phyloP scores from a whole-genome alignment of 768 basidiomycete genomes.

The Auriscalpium vulgare region DNA sequence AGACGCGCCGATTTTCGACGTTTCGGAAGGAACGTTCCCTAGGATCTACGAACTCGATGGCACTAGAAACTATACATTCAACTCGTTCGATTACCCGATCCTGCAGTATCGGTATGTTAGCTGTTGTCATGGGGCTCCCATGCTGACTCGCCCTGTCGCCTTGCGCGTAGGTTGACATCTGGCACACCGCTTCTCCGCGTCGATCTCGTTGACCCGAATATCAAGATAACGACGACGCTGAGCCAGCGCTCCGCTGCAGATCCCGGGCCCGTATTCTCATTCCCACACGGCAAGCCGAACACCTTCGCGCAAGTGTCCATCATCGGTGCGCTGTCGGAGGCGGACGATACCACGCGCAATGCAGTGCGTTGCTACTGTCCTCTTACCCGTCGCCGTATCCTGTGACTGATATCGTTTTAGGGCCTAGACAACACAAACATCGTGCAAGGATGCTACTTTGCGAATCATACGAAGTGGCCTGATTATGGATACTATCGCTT shows the following conservation, averaged over 20 bases:
- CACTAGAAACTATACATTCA: conserved; percentile 26
- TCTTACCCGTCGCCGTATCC: conserved; percentile 7
- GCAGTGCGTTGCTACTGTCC: conserved; percentile 18
- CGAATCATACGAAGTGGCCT: too few relatives aligned
- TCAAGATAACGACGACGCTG: conserved; percentile 34
- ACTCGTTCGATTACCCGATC: conserved; percentile 30
- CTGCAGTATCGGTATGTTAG: too few relatives aligned
- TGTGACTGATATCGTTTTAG: too few relatives aligned
- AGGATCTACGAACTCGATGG: conserved; percentile 12
- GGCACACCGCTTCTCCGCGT: conserved; percentile 39
- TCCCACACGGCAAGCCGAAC: conserved; percentile 28
- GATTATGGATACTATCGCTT: too few relatives aligned
- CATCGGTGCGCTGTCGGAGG: conserved; percentile 41
- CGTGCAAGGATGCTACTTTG: too few relatives aligned
- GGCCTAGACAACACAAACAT: too few relatives aligned
- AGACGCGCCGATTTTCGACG: conserved; percentile 43
- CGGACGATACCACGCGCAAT: conserved; percentile 41
- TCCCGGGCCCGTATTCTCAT: conserved; percentile 24
- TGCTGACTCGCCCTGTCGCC: not conserved
- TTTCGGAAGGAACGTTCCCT: conserved; percentile 42
- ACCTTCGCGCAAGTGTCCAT: conserved; percentile 30
- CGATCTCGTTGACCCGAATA: conserved; percentile 40
- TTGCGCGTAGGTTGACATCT: conserved; percentile 30
- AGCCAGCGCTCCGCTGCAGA: conserved; percentile 18
- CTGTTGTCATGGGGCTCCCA: too few relatives aligned